Evolutionary conservation across 2,329 filamentous ascomycete genomes (phyloP), one percentile per base, ranked within the genome.

Genomic region (Plenodomus tracheiphilus): DNA sequence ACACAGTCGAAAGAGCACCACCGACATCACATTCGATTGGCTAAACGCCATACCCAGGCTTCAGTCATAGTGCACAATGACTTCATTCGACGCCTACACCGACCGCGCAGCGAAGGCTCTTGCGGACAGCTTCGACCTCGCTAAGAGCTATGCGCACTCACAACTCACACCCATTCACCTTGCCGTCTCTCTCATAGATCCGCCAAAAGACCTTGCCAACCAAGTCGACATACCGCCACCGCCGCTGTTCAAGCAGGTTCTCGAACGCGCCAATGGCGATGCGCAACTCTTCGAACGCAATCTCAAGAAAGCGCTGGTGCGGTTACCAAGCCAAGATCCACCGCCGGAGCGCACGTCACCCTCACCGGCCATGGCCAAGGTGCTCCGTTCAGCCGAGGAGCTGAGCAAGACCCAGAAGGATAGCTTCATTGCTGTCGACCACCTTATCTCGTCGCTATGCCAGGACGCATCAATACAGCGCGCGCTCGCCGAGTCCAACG

Each of bases 331-430:
- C 68, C 94, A 99, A 77, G 91, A 97, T 62, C 94, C 94, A 13
- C 92, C 94, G 11, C 94, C 94, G 52, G 93, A 97, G 69, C 85
- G 88, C 61, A 86, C 96, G 47, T 85, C 89, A 46, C 85, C 96
- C 64, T 86, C 92, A 10, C 91, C 91, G 1, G 80, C 85, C 8
- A 92, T 97, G 74, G 85, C 87, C 54, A 89, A 88, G 61, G 83
- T 97, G 48, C 80, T 99, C 43, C 84, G 91, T 61, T 85, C 89
- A 60, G 91, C 94, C 2, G 86, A 89, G 71, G 91, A 97, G 25
- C 75, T 99, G 46, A 93, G 95, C 64, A 96, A 95, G 77, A 91
- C 92, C n/a, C 94, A 99, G 66, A 97, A 97, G 66, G 94, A 99
- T 71, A 90, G 85, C 58, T 99, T 86, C 73, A 89, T 99, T 57